Conservation (phyloP, 805 yeast species). For the Wickerhamiella alocasiicola region DNA sequence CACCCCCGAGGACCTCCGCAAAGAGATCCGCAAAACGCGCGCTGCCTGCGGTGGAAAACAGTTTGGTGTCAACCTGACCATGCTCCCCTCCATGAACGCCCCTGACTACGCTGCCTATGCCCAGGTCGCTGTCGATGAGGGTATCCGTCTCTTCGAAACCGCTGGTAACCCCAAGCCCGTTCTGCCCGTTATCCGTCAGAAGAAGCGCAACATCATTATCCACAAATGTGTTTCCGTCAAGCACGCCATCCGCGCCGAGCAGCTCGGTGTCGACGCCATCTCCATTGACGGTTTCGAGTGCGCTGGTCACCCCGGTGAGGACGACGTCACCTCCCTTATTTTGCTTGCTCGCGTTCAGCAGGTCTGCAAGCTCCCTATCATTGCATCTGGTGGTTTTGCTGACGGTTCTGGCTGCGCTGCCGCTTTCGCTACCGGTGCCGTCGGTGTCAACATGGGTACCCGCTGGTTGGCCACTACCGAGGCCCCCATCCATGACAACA, state of each 20-base stretch:
- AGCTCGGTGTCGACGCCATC: slow-evolving; percentile 25
- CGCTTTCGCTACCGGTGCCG: slow-evolving; percentile 26
- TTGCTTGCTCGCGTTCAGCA: slow-evolving; percentile 23
- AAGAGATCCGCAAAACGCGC: slow-evolving; percentile 22
- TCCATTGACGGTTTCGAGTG: slow-evolving; percentile 28
- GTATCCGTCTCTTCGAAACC: slow-evolving; percentile 26
- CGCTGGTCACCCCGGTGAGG: slow-evolving; percentile 30
- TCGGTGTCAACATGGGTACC: slow-evolving; percentile 26
- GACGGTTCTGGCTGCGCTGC: slow-evolving; percentile 27
- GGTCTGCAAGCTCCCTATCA: slow-evolving; percentile 23
- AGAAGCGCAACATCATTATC: slow-evolving; percentile 19
- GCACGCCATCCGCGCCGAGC: slow-evolving; percentile 26
- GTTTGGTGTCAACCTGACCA: slow-evolving; percentile 27
- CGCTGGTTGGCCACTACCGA: slow-evolving; percentile 26
- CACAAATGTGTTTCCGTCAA: slow-evolving; percentile 25
- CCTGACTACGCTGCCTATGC: slow-evolving; percentile 26
- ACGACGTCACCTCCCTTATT: slow-evolving; percentile 23
- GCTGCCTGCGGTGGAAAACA: slow-evolving; percentile 20
- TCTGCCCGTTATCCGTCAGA: slow-evolving; percentile 19
- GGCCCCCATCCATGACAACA: slow-evolving; percentile 23
- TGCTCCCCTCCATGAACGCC: slow-evolving; percentile 25
- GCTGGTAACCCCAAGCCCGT: slow-evolving; percentile 27
- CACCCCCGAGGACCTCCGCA: slow-evolving; percentile 24
- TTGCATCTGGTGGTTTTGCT: slow-evolving; percentile 27
- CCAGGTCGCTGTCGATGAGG: slow-evolving; percentile 26